Evolutionary conservation across 805 yeast species (phyloP).

Genomic region (Saccharomyces eubayanus): DNA sequence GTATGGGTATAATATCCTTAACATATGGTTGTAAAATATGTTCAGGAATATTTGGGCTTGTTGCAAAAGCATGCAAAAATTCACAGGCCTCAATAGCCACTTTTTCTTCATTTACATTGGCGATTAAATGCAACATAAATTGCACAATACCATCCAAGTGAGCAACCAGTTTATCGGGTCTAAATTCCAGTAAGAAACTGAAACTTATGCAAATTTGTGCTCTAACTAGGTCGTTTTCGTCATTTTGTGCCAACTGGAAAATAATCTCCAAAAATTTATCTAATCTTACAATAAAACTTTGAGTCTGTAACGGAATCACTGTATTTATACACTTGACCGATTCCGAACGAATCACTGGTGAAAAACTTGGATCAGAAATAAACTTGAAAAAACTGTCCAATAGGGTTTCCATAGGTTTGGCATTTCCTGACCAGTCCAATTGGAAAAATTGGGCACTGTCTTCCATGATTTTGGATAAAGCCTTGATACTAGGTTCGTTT

Average conservation of each 20-base stretch:
- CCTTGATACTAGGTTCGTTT: conserved; percentile 46
- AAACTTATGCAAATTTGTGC: conserved; percentile 74
- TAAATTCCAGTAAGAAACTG: conserved; percentile 56
- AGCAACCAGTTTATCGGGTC: conserved; percentile 73
- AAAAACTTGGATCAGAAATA: conserved; percentile 28
- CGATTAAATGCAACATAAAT: conserved; percentile 74
- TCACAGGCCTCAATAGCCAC: conserved; percentile 92
- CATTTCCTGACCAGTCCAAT: conserved; percentile 47
- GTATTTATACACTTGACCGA: conserved; percentile 68
- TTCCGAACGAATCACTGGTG: conserved; percentile 48
- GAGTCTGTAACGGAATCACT: conserved; percentile 62
- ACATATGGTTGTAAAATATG: conserved; percentile 49
- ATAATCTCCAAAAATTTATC: conserved; percentile 59
- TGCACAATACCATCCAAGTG: conserved; percentile 81
- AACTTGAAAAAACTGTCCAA: conserved; percentile 57
- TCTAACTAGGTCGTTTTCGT: conserved; percentile 50
- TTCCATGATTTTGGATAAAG: conserved; percentile 83
- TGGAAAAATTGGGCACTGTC: conserved; percentile 67
- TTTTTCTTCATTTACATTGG: conserved; percentile 47
- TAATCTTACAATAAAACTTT: conserved; percentile 50
- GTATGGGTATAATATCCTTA: conserved; percentile 59
- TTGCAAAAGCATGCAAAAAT: conserved; percentile 68
- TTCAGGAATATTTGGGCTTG: conserved; percentile 48
- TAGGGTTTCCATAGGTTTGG: conserved; percentile 59
- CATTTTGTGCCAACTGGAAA: conserved; percentile 57